phyloP scores from a whole-genome alignment of 1,284 basidiomycete species.

The Tausonia pullulans region DNA sequence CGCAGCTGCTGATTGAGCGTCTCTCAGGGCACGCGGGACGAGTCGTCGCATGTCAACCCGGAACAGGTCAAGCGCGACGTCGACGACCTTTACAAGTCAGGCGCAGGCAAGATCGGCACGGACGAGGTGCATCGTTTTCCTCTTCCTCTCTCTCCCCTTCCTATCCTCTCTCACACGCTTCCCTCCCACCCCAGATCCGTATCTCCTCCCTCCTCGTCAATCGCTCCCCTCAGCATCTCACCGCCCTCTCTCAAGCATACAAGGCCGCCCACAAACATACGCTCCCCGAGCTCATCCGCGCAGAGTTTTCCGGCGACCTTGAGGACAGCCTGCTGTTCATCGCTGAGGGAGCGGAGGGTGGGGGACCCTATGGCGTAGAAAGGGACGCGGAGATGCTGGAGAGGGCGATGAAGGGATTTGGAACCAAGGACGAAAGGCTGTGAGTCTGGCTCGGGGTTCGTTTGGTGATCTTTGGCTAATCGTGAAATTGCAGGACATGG shows the following conservation, averaged over 20 bases:
- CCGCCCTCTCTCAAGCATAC: slow-evolving; percentile 32
- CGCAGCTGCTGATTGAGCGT: too few species aligned
- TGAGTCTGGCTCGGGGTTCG: too few species aligned
- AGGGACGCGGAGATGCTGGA: slow-evolving; percentile 32
- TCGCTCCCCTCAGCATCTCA: slow-evolving; percentile 32
- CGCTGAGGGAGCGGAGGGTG: slow-evolving; percentile 29
- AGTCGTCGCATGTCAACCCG: slow-evolving; percentile 31
- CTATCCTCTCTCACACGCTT: too few species aligned
- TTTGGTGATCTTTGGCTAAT: too few species aligned
- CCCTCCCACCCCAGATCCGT: slow-evolving; percentile 21
- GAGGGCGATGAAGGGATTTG: neutral
- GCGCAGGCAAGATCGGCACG: slow-evolving; percentile 35
- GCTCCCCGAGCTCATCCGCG: slow-evolving; percentile 29
- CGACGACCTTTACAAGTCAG: slow-evolving; percentile 28
- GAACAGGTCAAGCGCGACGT: slow-evolving; percentile 34
- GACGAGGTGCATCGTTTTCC: slow-evolving; percentile 16
- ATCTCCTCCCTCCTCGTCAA: slow-evolving; percentile 34
- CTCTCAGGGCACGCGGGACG: slow-evolving; percentile 30
- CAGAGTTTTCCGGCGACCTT: slow-evolving; percentile 34
- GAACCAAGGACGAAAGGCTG: slow-evolving; percentile 35
- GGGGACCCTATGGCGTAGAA: slow-evolving; percentile 26
- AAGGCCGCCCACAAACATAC: slow-evolving; percentile 25
- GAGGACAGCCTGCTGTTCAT: slow-evolving; percentile 30
- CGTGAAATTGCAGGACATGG: slow-evolving; percentile 20
- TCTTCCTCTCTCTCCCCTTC: too few species aligned